Evolutionary conservation across 768 basidiomycete species (phyloP).

Genomic region (Candolleomyces eurysporus): DNA sequence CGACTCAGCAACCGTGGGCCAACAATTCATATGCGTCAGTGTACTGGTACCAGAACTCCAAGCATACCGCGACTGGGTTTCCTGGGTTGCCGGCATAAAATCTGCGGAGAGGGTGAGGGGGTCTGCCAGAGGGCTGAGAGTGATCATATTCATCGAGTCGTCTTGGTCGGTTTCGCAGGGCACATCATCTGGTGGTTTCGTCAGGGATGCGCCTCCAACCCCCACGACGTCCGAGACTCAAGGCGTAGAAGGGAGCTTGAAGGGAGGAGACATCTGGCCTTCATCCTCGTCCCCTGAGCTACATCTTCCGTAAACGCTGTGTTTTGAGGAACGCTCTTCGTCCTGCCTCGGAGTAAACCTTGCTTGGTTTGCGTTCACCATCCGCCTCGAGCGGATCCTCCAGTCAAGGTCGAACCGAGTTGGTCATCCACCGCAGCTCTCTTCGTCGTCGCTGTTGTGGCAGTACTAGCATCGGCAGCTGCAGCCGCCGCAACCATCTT

Average conservation of each 20-base stretch:
- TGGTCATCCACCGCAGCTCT: slow-evolving; percentile 71
- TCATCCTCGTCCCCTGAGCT: slow-evolving; percentile 63
- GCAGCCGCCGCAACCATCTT: slow-evolving; percentile 30
- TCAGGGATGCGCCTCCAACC: slow-evolving; percentile 10
- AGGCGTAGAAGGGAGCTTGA: slow-evolving; percentile 31
- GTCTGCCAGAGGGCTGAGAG: slow-evolving; percentile 38
- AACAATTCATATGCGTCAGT: slow-evolving; percentile 53
- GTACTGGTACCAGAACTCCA: slow-evolving; percentile 63
- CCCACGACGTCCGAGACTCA: slow-evolving; percentile 33
- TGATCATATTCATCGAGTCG: slow-evolving; percentile 44
- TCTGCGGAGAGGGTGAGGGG: slow-evolving; percentile 48
- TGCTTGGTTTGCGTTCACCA: slow-evolving; percentile 66
- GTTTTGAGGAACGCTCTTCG: slow-evolving; percentile 81
- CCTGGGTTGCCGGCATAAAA: slow-evolving; percentile 39
- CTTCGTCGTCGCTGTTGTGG: slow-evolving; percentile 8
- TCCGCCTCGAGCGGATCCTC: slow-evolving; percentile 59
- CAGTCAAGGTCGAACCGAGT: slow-evolving; percentile 42
- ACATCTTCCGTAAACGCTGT: slow-evolving; percentile 69
- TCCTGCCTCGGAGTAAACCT: slow-evolving; percentile 67
- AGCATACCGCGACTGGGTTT: slow-evolving; percentile 45
- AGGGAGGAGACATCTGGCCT: slow-evolving; percentile 20
- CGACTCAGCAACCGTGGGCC: slow-evolving; percentile 54
- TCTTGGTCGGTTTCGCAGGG: slow-evolving; percentile 30
- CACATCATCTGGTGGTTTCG: neutral
- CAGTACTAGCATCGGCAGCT: slow-evolving; percentile 22